Percentiles rank a stretch among this genome's conserved stretches.
Conservation (phyloP, 1,284 basidiomycete genomes). For the Boletellus sp. region DNA sequence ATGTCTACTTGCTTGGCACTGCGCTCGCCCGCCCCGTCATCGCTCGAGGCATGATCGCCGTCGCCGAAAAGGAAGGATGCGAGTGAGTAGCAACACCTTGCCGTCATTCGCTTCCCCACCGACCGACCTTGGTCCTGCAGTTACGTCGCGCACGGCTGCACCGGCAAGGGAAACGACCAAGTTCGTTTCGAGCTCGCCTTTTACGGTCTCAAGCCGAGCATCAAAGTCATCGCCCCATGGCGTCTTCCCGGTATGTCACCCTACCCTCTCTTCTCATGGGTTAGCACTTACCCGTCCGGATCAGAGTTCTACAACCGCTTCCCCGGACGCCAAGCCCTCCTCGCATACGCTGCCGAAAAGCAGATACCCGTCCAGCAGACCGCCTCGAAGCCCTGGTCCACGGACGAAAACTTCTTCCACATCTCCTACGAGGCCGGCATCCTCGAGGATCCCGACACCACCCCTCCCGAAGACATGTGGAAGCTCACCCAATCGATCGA, state of each 20-base stretch:
- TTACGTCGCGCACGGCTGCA: conserved; percentile 97
- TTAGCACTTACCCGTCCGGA: background rate
- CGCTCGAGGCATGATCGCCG: conserved; percentile 96
- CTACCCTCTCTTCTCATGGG: background rate
- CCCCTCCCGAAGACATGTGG: conserved; percentile 99
- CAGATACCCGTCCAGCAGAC: conserved; percentile 95
- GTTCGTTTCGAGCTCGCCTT: conserved; percentile 99
- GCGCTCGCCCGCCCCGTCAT: conserved; percentile 98
- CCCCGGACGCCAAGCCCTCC: conserved; percentile 89
- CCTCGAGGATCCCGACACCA: conserved; percentile 94
- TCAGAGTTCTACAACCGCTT: conserved; percentile 97
- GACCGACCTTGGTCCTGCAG: conserved; percentile 37
- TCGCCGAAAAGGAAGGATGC: conserved; percentile 89
- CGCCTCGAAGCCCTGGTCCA: conserved; percentile 97
- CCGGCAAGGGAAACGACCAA: conserved; percentile 99
- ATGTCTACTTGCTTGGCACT: conserved; percentile 96
- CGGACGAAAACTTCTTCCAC: conserved; percentile 99
- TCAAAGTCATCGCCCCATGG: conserved; percentile 99
- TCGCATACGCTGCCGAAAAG: conserved; percentile 87
- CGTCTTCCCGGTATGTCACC: conserved; percentile 72
- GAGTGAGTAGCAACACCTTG: conserved; percentile 54
- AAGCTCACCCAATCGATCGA: conserved; percentile 89
- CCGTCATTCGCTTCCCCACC: conserved; percentile 1
- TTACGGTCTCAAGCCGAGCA: conserved; percentile 96
- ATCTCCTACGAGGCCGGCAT: conserved; percentile 99